Evolutionary conservation across 2,329 filamentous ascomycete species (phyloP).

Genomic region (Chrysoporthe austroafricana): DNA sequence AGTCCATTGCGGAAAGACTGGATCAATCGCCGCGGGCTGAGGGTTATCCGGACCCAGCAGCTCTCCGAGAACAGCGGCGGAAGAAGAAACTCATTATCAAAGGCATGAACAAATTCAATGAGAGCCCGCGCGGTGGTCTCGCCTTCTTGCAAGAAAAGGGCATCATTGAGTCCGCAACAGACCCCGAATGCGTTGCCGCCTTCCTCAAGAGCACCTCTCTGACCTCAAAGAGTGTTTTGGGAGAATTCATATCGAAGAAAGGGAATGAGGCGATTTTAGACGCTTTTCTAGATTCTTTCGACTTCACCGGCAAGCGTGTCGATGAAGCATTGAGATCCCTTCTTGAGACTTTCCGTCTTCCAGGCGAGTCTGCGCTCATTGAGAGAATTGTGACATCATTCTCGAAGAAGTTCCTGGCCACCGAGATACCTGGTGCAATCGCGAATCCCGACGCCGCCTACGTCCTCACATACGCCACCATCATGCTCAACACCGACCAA

Average conservation of each 20-base stretch:
- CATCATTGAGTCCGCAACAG: constrained; percentile 75
- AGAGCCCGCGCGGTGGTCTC: constrained; percentile 87
- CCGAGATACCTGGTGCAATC: constrained; percentile 72
- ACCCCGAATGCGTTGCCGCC: constrained; percentile 77
- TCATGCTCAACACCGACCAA: constrained; percentile 95
- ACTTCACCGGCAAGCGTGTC: constrained; percentile 83
- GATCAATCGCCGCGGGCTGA: constrained; percentile 68
- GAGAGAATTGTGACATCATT: constrained; percentile 90
- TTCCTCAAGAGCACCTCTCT: constrained; percentile 88
- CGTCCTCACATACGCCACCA: constrained; percentile 91
- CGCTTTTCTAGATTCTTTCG: constrained; percentile 84
- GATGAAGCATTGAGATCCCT: constrained; percentile 87
- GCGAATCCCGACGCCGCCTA: constrained; percentile 87
- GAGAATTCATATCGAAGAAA: constrained; percentile 91
- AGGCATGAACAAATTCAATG: constrained; percentile 90
- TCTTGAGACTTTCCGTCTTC: constrained; percentile 90
- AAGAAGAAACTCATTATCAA: constrained; percentile 88
- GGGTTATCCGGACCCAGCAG: constrained; percentile 67
- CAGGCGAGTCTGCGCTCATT: constrained; percentile 90
- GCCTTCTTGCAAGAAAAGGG: constrained; percentile 83
- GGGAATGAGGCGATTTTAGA: constrained; percentile 84
- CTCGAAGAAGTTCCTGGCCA: constrained; percentile 79
- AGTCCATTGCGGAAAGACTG: constrained; percentile 86
- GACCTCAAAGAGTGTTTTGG: constrained; percentile 86
- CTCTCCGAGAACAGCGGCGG: constrained; percentile 71